A percentile compares a stretch with the other conserved stretches of the same genome.
Conservation (phyloP, 1,284 basidiomycete genomes). For the Athelia sp. region DNA sequence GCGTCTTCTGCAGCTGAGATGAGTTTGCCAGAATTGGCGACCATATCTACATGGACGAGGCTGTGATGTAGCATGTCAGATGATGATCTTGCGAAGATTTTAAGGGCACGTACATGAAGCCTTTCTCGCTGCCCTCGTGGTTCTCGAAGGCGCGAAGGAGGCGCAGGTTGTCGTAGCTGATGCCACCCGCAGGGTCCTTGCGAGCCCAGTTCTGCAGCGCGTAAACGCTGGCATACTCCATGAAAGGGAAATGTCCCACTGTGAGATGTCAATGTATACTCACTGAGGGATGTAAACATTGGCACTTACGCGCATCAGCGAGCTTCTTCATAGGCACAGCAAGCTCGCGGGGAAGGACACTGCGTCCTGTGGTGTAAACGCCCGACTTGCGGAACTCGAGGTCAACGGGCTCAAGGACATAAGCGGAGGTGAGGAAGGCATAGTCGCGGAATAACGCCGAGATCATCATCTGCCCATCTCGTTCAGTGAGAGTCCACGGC, state of each 20-base stretch:
- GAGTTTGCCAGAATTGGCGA: slow-evolving; percentile 17
- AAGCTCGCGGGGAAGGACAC: slow-evolving; percentile 14
- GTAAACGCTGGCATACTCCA: slow-evolving; percentile 24
- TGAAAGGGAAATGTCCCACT: slow-evolving; percentile 13
- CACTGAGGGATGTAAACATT: neutral
- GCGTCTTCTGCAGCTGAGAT: slow-evolving; percentile 6
- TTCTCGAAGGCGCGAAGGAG: slow-evolving; percentile 24
- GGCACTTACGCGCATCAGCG: slow-evolving; percentile 9
- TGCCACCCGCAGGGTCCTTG: slow-evolving; percentile 14
- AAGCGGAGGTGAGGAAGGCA: slow-evolving; percentile 22
- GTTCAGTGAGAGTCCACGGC: neutral
- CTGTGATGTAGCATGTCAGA: too few species aligned
- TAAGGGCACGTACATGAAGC: slow-evolving; percentile 8
- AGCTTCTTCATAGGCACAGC: slow-evolving; percentile 17
- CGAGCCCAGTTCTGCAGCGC: slow-evolving; percentile 20
- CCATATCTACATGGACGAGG: neutral
- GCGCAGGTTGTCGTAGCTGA: slow-evolving; percentile 21
- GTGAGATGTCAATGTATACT: neutral
- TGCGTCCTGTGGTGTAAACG: slow-evolving; percentile 14
- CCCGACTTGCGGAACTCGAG: slow-evolving; percentile 15
- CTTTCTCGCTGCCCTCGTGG: slow-evolving; percentile 5
- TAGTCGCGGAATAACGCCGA: slow-evolving; percentile 20
- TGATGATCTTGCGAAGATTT: too few species aligned
- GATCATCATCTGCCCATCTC: slow-evolving; percentile 5
- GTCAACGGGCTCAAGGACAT: slow-evolving; percentile 22